Percentiles rank a stretch among this genome's conserved stretches.
phyloP scores from a whole-genome alignment of 495 filamentous ascomycete genomes.

The Hypoxylon trugodes region DNA sequence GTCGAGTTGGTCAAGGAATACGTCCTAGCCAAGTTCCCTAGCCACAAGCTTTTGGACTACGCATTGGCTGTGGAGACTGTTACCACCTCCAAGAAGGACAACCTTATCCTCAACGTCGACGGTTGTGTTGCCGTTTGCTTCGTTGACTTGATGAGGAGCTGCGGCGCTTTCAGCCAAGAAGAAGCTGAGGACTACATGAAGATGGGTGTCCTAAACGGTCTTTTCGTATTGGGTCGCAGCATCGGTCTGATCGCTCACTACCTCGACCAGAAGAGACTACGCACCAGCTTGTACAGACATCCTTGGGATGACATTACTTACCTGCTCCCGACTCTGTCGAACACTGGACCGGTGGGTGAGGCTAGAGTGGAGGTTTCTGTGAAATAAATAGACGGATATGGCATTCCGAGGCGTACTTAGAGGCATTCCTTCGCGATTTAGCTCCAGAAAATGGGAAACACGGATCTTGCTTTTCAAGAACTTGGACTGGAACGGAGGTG shows the following conservation, averaged over 20 bases:
- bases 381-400: slow-evolving; percentile 38
- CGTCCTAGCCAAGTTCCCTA: slow-evolving; percentile 96
- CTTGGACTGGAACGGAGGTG: slow-evolving; percentile 6
- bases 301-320: slow-evolving; percentile 99
- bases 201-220: slow-evolving; percentile 99
- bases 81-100: slow-evolving; percentile 99
- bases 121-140: slow-evolving; percentile 98
- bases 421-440: slow-evolving; percentile 11
- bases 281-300: slow-evolving; percentile 97
- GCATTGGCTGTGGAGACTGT: slow-evolving; percentile 97
- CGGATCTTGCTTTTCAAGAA: slow-evolving; percentile 15
- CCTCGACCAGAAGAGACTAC: slow-evolving; percentile 98
- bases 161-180: slow-evolving; percentile 88
- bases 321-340: slow-evolving; percentile 82
- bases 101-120: slow-evolving; percentile 99
- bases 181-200: slow-evolving; percentile 84
- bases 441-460: slow-evolving; percentile 1
- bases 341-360: slow-evolving; percentile 78
- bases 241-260: slow-evolving; percentile 99
- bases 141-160: slow-evolving; percentile 96
- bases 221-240: slow-evolving; percentile 94
- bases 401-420: slow-evolving; percentile 25
- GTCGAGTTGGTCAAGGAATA: slow-evolving; percentile 99
- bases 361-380: slow-evolving; percentile 90
- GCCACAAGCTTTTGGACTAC: slow-evolving; percentile 96